Evolutionary conservation across 179 eudicot genomes (phyloP), one percentile per base, ranked within the genome.

Genomic region (Pouteria campechiana): DNA sequence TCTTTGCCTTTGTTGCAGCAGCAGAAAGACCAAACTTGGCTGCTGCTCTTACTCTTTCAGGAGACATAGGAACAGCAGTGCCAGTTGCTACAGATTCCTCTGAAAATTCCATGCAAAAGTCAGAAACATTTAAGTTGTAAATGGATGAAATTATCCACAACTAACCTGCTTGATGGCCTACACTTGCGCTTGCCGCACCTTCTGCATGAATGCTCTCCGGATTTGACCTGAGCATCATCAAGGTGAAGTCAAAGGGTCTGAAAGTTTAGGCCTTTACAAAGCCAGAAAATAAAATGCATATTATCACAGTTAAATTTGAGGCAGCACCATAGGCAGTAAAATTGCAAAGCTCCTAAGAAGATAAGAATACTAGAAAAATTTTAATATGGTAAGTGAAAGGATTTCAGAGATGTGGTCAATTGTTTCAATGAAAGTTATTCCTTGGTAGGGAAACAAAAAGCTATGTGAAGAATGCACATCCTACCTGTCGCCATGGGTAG

Each of bases 1-100:
- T 57, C 52, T 89, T 89, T 47, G 93, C 89, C 63, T 89, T 89
- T n/a, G 80, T 61, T 45, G 95, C 78, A n/a, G 93, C 93, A 46
- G 93, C 84, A 63, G 79, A 58, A 54, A 86, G 82, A 54, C 93
- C 95, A 59, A 76, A 78, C 67, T 67, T 75, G 46, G 79, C 84
- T 40, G 95, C 93, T 54, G 55, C 58, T 41, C 44, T 75, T 46
- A 78, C 79, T 64, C 65, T 75, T 44, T 75, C 83, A 57, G 60
- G 39, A 55, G 78, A 55, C 38, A 81, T 32, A 24, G 76, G 40
- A 52, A 61, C 55, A 46, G 41, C 72, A n/a, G n/a, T n/a, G n/a
- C n/a, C n/a, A n/a, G n/a, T n/a, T n/a, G n/a, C n/a, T n/a, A n/a
- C n/a, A 33, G 41, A 65, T 41, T 64, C 72, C 42, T 57, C 72